Base-by-base conservation (phyloP, 371 early-diverging fungal species). In the Saksenaea vasiformis region DNA sequence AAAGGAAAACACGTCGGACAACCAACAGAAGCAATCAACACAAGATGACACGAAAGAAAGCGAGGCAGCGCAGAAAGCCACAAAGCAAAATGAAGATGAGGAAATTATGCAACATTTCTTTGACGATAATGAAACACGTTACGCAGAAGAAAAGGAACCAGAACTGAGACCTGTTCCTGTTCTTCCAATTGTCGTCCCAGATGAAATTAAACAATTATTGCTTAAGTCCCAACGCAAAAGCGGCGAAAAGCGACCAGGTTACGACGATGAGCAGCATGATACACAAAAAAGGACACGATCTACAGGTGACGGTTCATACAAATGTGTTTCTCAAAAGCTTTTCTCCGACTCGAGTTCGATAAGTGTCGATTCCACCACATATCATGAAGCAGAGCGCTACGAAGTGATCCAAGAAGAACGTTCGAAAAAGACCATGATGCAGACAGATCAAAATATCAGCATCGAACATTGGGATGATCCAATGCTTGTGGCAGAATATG, bases 401-500 rank as follows among this genome's bases (percentile, higher is more conserved):
- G 74, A 78, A 14, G 37, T 36, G 22, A 35, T 67, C 15, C 69
- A 72, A 41, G 79, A 76, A 22, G 62, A 51, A 28, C 10, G 28
- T 15, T 56, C 56, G 64, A 73, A 60, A 62, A 56, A 13, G 66
- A 61, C 56, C 35, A 62, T 60, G 67, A 68, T 54, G 17, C 59
- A 69, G 64, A 73, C 68, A 34, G 73, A 53, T 43, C 69, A 65
- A 56, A 58, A 62, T 31, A 54, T 56, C 17, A 62, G 34, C 51
- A 88, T 89, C 54, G 86, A 84, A 10, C 91, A 91, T 35, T 65
- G 67, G 26, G 62, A 74, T 44, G 96, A 96, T 77, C 96, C 97
- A 0, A 74, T 93, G 80, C 93, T 97, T 88, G 93, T 94, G 0
- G 78, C 93, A 15, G 98, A 97, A 74, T 98, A 98, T 72, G 92